These are phyloP conservation scores for Phytopythium litorale DNA, from an alignment of 352 stramenopile species.

Conservation along the genomic window DNA sequence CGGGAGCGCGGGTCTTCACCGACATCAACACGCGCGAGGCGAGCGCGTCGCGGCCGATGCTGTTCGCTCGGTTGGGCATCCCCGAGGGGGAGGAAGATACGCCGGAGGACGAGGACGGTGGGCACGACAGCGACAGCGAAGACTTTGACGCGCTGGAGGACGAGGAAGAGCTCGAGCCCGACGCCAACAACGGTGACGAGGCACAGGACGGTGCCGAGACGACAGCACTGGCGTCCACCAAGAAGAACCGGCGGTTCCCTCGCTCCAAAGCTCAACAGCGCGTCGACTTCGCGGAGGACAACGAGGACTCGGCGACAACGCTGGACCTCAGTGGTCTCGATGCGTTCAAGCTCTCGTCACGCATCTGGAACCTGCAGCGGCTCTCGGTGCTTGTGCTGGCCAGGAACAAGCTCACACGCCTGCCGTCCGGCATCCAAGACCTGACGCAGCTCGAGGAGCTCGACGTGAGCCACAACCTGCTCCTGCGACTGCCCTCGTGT, in stretches of 20 bases:
- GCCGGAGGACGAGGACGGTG: constrained; percentile 13
- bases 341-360: constrained; percentile 51
- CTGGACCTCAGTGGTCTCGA: constrained; percentile 53
- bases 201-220: constrained; percentile 22
- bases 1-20: constrained; percentile 41
- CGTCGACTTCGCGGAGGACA: constrained; percentile 51
- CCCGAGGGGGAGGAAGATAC: constrained; percentile 17
- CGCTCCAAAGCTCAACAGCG: constrained; percentile 55
- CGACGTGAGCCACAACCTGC: constrained; percentile 54
- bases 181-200: constrained; percentile 12
- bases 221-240: neutral
- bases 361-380: constrained; percentile 65
- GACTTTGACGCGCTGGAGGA: constrained; percentile 33
- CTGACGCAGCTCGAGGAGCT: constrained; percentile 47
- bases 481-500: constrained; percentile 56
- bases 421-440: constrained; percentile 75
- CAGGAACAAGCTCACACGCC: constrained; percentile 45
- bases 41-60: constrained; percentile 30
- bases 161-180: constrained; percentile 21
- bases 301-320: constrained; percentile 8
- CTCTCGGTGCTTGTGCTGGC: constrained; percentile 38
- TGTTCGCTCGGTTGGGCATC: constrained; percentile 31
- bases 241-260: constrained; percentile 32
- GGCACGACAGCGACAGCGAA: constrained; percentile 26
- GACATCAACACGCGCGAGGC: constrained; percentile 31